Base-by-base conservation (phyloP, 1,284 basidiomycete species). In the Rhodotorula sp. region DNA sequence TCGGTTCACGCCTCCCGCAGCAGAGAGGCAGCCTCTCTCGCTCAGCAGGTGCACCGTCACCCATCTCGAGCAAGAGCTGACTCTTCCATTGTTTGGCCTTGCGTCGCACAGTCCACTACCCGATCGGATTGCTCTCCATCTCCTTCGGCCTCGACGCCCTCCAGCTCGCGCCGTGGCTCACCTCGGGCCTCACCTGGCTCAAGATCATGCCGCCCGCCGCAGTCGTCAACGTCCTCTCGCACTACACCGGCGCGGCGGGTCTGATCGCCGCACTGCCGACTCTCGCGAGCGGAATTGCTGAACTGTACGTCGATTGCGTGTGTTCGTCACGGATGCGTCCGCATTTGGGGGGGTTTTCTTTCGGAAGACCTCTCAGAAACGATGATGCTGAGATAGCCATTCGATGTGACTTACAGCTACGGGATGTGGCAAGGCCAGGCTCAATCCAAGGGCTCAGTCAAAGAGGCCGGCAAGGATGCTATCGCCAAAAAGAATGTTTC, bases 191-290 rank as follows among this genome's bases (percentile, higher is more conserved):
- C 3, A 68, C 71, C 57, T 77, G 72, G 31, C 66, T 74, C 43
- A 68, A 70, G 16, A 43, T 78, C 62, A 63, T 79, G 16, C 79
- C 78, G 6, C 69, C 76, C 6, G 61, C 64, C 50, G 60, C 68
- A 3, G 69, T 73, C 19, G 38, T 80, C 47, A 75, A 76, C 28
- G 64, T 69, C 8, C 52, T 80, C 31, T 75, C 77, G 1, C 77
- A 80, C 62, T 80, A 79, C 66, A 65, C 78, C 7, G 78, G 77
- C 28, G 79, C 72, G 2, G 78, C 77, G 18, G 79, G 78, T 1
- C 66, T 79, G 26, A 8, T 79, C 26, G 68, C 74, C 18, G 76
- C 80, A 23, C 49, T 79, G 12, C 78, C 79, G 6, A 73, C 79
- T 0, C 73, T 81, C 64, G 65, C 76, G 26, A 79, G 79, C 5